These are phyloP conservation scores for Calonectria leucothoes DNA, from an alignment of 2,329 filamentous ascomycete genomes.

Conservation along the genomic window DNA sequence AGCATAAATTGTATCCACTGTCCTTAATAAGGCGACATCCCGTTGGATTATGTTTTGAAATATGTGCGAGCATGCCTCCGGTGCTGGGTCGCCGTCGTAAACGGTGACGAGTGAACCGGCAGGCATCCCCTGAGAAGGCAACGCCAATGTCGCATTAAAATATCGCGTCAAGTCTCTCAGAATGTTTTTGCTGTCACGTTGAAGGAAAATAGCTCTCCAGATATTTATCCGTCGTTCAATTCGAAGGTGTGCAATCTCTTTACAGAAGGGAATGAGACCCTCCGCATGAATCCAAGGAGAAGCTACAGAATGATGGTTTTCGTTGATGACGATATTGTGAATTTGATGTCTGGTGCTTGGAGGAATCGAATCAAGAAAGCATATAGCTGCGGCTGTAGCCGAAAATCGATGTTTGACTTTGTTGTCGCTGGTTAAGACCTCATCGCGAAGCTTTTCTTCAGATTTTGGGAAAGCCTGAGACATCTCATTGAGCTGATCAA, in stretches of 20 bases:
- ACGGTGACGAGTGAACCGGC: not conserved
- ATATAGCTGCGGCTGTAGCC: conserved; percentile 19
- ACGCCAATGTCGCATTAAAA: not conserved
- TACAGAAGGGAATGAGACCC: conserved; percentile 1
- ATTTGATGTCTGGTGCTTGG: not conserved
- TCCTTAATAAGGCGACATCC: not conserved
- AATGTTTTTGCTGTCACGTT: conserved; percentile 30
- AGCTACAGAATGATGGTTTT: conserved; percentile 12
- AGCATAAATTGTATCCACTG: not conserved
- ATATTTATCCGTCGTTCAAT: conserved; percentile 24
- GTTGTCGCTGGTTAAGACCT: not conserved
- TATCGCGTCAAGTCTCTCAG: conserved; percentile 15
- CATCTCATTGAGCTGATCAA: not conserved
- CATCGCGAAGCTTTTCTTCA: not conserved
- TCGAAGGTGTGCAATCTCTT: conserved; percentile 20
- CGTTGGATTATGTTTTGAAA: not conserved
- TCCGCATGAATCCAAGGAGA: not conserved
- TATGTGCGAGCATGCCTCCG: not conserved
- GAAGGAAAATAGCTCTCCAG: not conserved
- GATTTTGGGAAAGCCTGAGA: not conserved
- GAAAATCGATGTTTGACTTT: conserved; percentile 24
- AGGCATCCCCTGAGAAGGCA: not conserved
- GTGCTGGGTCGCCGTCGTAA: not conserved
- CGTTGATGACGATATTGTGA: not conserved
- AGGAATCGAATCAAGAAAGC: conserved; percentile 16